Evolutionary conservation across 129 eudicot genomes (phyloP).

Genomic region (Saposhnikovia divaricata): DNA sequence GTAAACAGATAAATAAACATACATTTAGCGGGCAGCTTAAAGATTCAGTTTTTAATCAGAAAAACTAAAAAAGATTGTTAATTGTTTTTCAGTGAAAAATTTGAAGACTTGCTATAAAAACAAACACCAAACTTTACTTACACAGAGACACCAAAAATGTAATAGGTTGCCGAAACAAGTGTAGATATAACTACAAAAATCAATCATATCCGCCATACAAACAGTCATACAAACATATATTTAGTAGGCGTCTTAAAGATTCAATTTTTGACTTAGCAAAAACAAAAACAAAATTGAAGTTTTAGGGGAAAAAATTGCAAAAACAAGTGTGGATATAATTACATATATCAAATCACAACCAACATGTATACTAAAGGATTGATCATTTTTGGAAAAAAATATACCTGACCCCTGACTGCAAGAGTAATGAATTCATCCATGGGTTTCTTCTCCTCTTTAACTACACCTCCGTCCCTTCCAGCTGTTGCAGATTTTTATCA

Average conservation of each 20-base stretch:
- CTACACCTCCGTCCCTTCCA: not conserved
- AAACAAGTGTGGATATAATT: too few species aligned
- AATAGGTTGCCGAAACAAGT: too few species aligned
- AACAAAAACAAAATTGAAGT: too few species aligned
- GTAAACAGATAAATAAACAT: not conserved
- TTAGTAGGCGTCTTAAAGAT: too few species aligned
- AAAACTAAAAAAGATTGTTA: not conserved
- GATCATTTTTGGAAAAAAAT: not conserved
- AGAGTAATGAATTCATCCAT: conserved; percentile 37
- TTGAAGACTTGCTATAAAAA: too few species aligned
- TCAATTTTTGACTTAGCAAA: too few species aligned
- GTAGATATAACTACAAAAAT: not conserved
- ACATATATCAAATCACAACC: too few species aligned
- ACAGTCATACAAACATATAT: not conserved
- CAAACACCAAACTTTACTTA: too few species aligned
- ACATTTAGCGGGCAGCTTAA: not conserved
- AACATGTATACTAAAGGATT: too few species aligned
- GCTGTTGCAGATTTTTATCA: conserved; percentile 2
- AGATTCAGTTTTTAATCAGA: not conserved
- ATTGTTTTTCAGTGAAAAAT: too few species aligned
- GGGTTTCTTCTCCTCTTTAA: conserved; percentile 43
- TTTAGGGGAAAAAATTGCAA: not conserved
- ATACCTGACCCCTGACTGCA: conserved; percentile 19
- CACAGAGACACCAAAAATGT: too few species aligned
- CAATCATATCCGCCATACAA: not conserved